Base-by-base conservation (phyloP, 768 basidiomycete species). In the Austroboletus eburneus region DNA sequence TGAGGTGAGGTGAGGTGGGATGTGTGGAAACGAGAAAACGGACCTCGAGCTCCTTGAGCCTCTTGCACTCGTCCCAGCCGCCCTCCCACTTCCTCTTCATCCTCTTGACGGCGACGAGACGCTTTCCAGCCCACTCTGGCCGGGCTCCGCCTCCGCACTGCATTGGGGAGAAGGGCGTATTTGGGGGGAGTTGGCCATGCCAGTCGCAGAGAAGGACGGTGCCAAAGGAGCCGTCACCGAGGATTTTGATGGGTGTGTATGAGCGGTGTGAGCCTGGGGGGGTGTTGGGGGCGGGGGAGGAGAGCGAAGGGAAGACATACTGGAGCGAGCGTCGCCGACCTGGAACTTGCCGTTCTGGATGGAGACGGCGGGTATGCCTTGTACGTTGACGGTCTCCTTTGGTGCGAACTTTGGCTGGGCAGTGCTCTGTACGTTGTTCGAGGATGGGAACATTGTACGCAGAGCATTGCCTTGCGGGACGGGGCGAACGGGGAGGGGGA, bases 191-290 rank as follows among this genome's bases (percentile, higher is more conserved):
- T 51, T 88, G 82, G 62, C 90, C 91, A 76, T 96, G 92, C 95
- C 95, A 99, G 77, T 99, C 96, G 69, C 94, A 96, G 57, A 99
- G 79, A 84, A 90, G 92, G 55, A 99, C 96, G 4, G 93, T 98
- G 42, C 96, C 96, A 63, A 99, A 98, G 6, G 95, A 97, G 45
- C 96, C 96, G 66, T 97, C 95, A 34, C 96, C 96, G 66, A 99
- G 81, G 51, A 89, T 86, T 73, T 98, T 98, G 75, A 98, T 80
- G 40, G 91, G 87, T 23, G 93, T 94, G 67, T 94, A 99, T 17
- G 86, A 85, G 58, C 93, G 85, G 48, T 80, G 81, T 16, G 89
- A 92, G 58, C 75, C 92, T 95, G 60, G 51, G 3, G 45, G 45
- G 14, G 56, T 39, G 37, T 37, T 23, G 32, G 32, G 12, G 41